Evolutionary conservation across 179 eudicot species (phyloP).

Genomic region (Silene noctiflora): DNA sequence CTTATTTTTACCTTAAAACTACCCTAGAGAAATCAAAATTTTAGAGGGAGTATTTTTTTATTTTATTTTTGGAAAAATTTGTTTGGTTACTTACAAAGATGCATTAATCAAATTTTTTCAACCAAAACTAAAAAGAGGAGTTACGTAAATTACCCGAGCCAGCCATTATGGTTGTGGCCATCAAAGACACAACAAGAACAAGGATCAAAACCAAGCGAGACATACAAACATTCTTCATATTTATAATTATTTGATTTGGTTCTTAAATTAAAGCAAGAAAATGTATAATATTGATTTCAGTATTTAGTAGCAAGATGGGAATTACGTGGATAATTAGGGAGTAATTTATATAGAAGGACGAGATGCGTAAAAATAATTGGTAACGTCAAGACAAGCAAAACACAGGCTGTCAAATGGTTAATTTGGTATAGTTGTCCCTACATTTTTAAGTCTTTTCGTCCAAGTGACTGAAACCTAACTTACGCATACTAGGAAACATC

Average conservation of each 20-base stretch:
- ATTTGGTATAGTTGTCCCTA: conserved; percentile 8
- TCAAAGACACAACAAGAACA: conserved; percentile 14
- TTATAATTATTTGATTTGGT: neutral
- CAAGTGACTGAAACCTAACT: neutral
- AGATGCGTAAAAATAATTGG: neutral
- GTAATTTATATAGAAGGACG: neutral
- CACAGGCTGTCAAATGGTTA: neutral
- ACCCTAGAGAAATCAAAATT: no score
- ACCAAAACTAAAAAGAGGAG: no score
- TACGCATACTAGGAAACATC: neutral
- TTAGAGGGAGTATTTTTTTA: no score
- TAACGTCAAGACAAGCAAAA: neutral
- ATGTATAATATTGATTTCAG: neutral
- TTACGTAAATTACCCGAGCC: conserved; percentile 23
- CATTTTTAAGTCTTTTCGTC: neutral
- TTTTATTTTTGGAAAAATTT: no score
- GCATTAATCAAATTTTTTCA: no score
- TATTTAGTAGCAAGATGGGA: no score
- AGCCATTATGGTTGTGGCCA: conserved; percentile 15
- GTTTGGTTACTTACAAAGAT: no score
- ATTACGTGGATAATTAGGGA: neutral
- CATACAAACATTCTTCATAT: conserved; percentile 25
- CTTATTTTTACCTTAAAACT: no score
- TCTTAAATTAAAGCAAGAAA: neutral
- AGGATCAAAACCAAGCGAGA: conserved; percentile 19